Percentiles rank a stretch among this genome's conserved stretches.
phyloP scores from a whole-genome alignment of 441 rosid species.

The Euphorbia corollata region DNA sequence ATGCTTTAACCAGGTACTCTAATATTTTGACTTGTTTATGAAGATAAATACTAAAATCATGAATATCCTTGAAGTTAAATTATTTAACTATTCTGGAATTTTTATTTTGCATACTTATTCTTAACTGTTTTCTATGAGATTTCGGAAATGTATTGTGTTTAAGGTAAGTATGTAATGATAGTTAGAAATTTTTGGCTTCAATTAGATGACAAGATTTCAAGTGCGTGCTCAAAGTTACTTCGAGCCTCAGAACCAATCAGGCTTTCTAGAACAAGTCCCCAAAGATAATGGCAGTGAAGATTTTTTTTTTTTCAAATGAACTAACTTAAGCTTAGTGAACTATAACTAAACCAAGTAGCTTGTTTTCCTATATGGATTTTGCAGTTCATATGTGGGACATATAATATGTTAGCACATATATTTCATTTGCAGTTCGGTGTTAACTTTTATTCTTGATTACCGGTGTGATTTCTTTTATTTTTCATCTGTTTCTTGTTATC shows the following conservation, averaged over 20 bases:
- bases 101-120: too few species aligned
- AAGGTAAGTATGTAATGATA: too few species aligned
- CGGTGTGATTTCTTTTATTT: not conserved
- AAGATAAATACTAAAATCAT: not conserved
- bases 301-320: not conserved
- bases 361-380: not conserved
- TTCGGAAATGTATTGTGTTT: too few species aligned
- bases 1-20: constrained; percentile 85
- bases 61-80: not conserved
- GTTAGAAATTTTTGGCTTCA: too few species aligned
- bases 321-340: not conserved
- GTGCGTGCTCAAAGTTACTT: too few species aligned
- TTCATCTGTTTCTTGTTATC: constrained; percentile 16
- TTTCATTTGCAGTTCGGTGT: too few species aligned
- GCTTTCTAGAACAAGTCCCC: not conserved
- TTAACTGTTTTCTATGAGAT: too few species aligned
- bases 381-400: not conserved
- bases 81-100: too few species aligned
- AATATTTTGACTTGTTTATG: not conserved
- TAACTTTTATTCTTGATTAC: not conserved
- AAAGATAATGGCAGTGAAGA: not conserved
- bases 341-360: not conserved
- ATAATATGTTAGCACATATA: not conserved
- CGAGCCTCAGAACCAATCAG: too few species aligned
- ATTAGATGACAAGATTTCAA: too few species aligned